phyloP scores from a whole-genome alignment of 192 early-diverging fungal species.

The Coemansia sp. region DNA sequence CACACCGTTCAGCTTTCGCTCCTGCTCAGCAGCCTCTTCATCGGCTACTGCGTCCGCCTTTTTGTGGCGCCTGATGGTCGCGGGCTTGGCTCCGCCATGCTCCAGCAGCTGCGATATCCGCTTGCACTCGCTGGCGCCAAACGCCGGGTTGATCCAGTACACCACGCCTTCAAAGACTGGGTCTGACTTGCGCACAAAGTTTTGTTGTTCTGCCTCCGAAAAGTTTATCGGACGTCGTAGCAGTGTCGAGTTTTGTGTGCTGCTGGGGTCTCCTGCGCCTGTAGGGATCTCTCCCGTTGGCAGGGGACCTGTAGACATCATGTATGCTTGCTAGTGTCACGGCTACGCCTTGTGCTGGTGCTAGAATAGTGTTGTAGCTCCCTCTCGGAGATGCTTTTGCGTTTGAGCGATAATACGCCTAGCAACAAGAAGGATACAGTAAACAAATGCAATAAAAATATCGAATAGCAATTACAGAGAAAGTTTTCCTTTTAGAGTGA shows the following conservation, averaged over 20 bases:
- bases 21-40: not conserved
- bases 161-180: conserved; percentile 41
- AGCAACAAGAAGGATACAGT: not conserved
- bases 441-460: not conserved
- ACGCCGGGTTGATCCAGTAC: conserved; percentile 46
- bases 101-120: conserved; percentile 33
- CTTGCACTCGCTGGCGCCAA: conserved; percentile 12
- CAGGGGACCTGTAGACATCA: not conserved
- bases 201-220: conserved; percentile 28
- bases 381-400: not conserved
- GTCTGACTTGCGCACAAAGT: conserved; percentile 30
- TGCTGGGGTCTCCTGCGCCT: not conserved
- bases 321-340: not conserved
- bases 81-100: conserved; percentile 35
- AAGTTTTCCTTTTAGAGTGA: too few relatives aligned
- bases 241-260: not conserved
- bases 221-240: conserved; percentile 4
- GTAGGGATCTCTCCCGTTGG: not conserved
- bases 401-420: not conserved
- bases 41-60: not conserved
- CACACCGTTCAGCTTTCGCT: conserved; percentile 38
- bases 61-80: conserved; percentile 21
- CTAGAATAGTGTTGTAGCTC: not conserved
- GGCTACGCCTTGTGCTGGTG: not conserved
- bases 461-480: not conserved